A percentile compares a stretch with the other conserved stretches of the same genome.
Evolutionary conservation across 1,284 basidiomycete species (phyloP).

Genomic region (Puccinia novopanici): DNA sequence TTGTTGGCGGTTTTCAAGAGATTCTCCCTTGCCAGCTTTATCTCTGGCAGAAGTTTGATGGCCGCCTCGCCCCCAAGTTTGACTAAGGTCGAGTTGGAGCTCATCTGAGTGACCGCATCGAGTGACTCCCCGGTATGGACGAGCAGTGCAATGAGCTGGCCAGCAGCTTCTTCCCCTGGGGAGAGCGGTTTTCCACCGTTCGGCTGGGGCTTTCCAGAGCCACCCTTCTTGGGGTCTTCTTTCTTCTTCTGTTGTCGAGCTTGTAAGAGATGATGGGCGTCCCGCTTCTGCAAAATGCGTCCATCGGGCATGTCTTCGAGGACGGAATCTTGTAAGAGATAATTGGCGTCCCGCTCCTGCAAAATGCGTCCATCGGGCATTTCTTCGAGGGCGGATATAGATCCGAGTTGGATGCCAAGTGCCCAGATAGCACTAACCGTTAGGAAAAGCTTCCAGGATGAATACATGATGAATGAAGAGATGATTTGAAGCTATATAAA

Average conservation of each 20-base stretch:
- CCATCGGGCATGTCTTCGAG: neutral
- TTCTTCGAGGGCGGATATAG: neutral
- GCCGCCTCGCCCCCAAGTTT: neutral
- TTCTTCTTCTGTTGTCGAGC: neutral
- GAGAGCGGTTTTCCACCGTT: neutral
- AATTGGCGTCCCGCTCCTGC: neutral
- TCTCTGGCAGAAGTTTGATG: constrained; percentile 24
- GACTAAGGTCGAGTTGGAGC: constrained; percentile 11
- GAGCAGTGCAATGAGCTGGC: constrained; percentile 20
- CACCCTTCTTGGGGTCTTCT: neutral
- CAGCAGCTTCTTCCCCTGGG: constrained; percentile 23
- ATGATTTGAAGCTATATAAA: neutral
- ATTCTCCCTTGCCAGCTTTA: neutral
- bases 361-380: neutral
- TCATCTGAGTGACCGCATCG: constrained; percentile 33
- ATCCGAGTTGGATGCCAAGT: neutral
- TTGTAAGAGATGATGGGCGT: constrained; percentile 1
- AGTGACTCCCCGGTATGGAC: neutral
- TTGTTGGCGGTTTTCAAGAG: constrained; percentile 1
- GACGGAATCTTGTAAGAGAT: neutral
- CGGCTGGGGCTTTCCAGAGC: neutral
- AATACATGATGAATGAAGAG: constrained; percentile 13
- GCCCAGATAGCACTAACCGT: neutral
- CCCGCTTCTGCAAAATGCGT: neutral
- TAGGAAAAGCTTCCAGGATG: neutral